Conservation (phyloP, 2,329 filamentous ascomycete species). For the Alternaria metachromatica region DNA sequence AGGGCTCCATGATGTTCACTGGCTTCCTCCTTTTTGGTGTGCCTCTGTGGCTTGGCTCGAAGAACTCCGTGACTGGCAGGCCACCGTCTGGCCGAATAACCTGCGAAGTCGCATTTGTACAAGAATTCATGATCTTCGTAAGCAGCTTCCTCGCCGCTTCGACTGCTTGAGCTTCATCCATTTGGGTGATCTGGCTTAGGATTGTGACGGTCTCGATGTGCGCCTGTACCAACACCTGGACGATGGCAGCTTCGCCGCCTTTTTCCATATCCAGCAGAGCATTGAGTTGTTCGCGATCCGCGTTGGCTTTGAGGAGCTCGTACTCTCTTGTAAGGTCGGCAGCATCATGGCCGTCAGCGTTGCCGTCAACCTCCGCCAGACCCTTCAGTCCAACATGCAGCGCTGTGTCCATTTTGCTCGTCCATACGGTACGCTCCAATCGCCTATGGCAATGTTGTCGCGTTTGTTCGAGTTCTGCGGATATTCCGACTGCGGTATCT, state of each 20-base stretch:
- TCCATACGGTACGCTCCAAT: conserved; percentile 82
- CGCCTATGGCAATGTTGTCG: conserved; percentile 89
- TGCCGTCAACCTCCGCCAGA: conserved; percentile 72
- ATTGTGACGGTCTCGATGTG: conserved; percentile 92
- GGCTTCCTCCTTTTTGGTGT: conserved; percentile 76
- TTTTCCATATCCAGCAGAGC: conserved; percentile 86
- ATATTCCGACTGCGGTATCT: conserved; percentile 86
- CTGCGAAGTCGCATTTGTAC: conserved; percentile 76
- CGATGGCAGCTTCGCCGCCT: conserved; percentile 74
- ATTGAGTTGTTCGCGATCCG: conserved; percentile 77
- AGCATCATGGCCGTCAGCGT: conserved; percentile 70
- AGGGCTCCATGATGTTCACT: conserved; percentile 55
- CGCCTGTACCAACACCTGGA: conserved; percentile 84
- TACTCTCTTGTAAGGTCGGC: conserved; percentile 79
- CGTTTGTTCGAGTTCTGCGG: conserved; percentile 87
- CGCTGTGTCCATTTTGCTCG: conserved; percentile 84
- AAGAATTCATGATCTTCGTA: conserved; percentile 76
- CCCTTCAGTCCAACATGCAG: conserved; percentile 84
- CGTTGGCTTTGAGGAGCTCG: conserved; percentile 82
- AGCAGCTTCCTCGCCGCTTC: conserved; percentile 79
- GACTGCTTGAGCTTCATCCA: conserved; percentile 85
- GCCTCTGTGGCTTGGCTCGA: conserved; percentile 73
- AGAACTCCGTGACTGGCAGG: conserved; percentile 66
- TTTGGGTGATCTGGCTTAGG: conserved; percentile 78
- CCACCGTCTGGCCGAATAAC: conserved; percentile 89